Percentiles rank a stretch among this genome's conserved stretches.
Conservation (phyloP, 2,329 filamentous ascomycete genomes). For the Hypoxylon sp. region DNA sequence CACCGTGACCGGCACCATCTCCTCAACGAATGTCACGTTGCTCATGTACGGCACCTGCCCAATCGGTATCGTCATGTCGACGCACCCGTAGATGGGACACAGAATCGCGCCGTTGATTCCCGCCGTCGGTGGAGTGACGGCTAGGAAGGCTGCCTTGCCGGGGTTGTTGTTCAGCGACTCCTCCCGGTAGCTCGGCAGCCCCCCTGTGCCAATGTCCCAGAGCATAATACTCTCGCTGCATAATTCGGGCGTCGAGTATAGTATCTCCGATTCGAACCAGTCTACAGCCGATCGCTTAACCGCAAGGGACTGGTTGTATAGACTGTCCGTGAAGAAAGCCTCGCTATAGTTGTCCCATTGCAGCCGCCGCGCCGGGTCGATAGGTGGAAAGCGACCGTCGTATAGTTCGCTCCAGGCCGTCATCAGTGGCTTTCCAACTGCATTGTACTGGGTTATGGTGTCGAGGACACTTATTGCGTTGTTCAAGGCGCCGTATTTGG, state of each 20-base stretch:
- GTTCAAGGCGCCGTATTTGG: constrained; percentile 51
- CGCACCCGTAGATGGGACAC: constrained; percentile 57
- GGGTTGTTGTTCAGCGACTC: constrained; percentile 52
- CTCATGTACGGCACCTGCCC: constrained; percentile 59
- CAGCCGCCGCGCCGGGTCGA: constrained; percentile 55
- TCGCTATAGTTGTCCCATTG: constrained; percentile 52
- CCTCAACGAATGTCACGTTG: constrained; percentile 57
- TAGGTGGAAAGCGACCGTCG: constrained; percentile 58
- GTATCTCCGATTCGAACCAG: constrained; percentile 57
- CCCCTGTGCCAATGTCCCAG: constrained; percentile 61
- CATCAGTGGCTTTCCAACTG: constrained; percentile 54
- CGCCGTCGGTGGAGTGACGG: constrained; percentile 51
- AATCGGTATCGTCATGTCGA: constrained; percentile 60
- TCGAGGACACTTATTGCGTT: constrained; percentile 53
- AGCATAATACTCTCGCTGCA: constrained; percentile 60
- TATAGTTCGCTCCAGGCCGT: constrained; percentile 54
- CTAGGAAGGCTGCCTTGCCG: constrained; percentile 53
- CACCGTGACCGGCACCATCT: constrained; percentile 61
- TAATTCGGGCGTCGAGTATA: constrained; percentile 56
- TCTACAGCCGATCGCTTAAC: constrained; percentile 54
- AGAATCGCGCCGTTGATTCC: constrained; percentile 55
- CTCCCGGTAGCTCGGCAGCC: constrained; percentile 58
- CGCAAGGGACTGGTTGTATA: constrained; percentile 48
- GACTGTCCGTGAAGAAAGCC: constrained; percentile 39
- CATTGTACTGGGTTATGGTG: constrained; percentile 53